A percentile compares a stretch with the other conserved stretches of the same genome.
Conservation (phyloP, 108 stramenopile genomes). For the Epithemia pelagica region DNA sequence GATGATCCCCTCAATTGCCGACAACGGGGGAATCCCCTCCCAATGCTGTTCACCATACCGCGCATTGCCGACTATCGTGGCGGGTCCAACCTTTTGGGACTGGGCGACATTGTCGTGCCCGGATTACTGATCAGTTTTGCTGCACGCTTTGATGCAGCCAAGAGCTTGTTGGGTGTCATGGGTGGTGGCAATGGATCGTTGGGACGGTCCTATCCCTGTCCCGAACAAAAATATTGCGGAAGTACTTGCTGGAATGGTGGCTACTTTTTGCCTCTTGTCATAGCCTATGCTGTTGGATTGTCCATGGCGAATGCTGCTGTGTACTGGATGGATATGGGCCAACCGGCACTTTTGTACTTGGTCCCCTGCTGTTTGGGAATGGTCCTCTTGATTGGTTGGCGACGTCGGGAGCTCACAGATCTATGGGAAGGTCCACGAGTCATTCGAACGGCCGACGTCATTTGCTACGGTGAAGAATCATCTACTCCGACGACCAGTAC, state of each 20-base stretch:
- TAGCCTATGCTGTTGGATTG: conserved; percentile 84
- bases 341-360: conserved; percentile 89
- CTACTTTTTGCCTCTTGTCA: conserved; percentile 74
- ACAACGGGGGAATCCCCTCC: conserved; percentile 73
- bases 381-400: conserved; percentile 48
- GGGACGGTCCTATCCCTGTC: conserved; percentile 19
- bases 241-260: conserved; percentile 21
- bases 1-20: conserved; percentile 47
- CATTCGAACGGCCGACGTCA: conserved; percentile 50
- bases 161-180: conserved; percentile 25
- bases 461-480: conserved; percentile 31
- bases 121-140: conserved; percentile 77
- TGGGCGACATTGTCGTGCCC: conserved; percentile 89
- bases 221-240: conserved; percentile 10
- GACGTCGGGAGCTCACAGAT: conserved; percentile 52
- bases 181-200: conserved; percentile 20
- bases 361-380: conserved; percentile 87
- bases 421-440: conserved; percentile 73
- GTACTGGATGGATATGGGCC: conserved; percentile 77
- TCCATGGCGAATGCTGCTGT: conserved; percentile 85
- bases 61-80: conserved; percentile 73
- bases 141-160: conserved; percentile 71
- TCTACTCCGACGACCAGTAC: not conserved
- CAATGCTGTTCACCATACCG: conserved; percentile 78
- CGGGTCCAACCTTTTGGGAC: conserved; percentile 78